Percentiles rank a stretch among this genome's conserved stretches.
Evolutionary conservation across 495 filamentous ascomycete genomes (phyloP).

Genomic region (Penicillium atrosanguineum): DNA sequence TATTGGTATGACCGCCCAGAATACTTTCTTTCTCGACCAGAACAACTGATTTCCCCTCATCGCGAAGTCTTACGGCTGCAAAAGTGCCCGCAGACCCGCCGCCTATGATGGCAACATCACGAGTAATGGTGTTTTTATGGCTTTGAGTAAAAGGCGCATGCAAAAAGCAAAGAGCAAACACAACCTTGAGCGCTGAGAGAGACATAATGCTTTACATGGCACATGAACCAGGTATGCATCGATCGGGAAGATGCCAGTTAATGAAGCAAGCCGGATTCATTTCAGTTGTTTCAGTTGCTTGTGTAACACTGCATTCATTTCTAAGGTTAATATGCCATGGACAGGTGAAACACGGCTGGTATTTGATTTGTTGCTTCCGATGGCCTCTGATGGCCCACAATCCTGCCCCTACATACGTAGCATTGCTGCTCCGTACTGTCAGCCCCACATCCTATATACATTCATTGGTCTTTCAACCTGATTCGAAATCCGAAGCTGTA

Average conservation of each 20-base stretch:
- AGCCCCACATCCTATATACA: too few relatives aligned
- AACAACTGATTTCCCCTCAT: constrained; percentile 37
- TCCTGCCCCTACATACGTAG: background rate
- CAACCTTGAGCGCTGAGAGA: background rate
- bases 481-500: background rate
- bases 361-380: background rate
- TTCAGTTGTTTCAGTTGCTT: background rate
- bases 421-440: background rate
- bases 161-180: constrained; percentile 6
- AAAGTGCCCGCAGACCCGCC: constrained; percentile 50
- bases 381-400: background rate
- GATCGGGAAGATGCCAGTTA: background rate
- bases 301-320: background rate
- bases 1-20: constrained; percentile 51
- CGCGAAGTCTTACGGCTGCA: constrained; percentile 39
- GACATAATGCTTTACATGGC: background rate
- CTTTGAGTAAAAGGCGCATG: background rate
- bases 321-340: background rate
- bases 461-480: background rate
- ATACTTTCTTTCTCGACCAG: constrained; percentile 42
- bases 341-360: background rate
- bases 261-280: background rate
- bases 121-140: constrained; percentile 1
- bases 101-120: constrained; percentile 50
- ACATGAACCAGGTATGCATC: background rate